Evolutionary conservation across 805 yeast genomes (phyloP), one percentile per base, ranked within the genome.

Genomic region (Suhomyces kilbournensis): DNA sequence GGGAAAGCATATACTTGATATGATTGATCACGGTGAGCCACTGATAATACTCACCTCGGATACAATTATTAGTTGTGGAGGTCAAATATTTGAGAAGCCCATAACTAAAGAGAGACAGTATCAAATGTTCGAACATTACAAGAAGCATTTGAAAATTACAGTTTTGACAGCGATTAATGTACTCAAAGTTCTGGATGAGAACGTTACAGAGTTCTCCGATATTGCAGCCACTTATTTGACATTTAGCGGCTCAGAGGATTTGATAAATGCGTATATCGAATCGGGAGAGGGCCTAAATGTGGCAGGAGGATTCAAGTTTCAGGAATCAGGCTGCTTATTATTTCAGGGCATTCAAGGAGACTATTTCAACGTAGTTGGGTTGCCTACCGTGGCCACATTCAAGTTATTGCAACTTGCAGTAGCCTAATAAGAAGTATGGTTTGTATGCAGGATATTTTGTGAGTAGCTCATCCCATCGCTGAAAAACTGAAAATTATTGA

Each of bases 281-380:
- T 71, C 84, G 2, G 85, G 79, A 20, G 97, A 93, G 65, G 98
- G 94, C 1, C 51, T 76, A 7, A 78, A 79, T 46, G 97, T 89
- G 1, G 97, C 98, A 2, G 99, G 97, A 5, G 99, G 99, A 0
- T 92, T 89, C 71, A 84, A 84, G 60, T 84, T 87, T 53, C 98
- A 93, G 68, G 88, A 85, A 0, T 64, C 66, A 8, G 94, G 96
- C 1, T 83, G 87, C 1, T 62, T 85, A 35, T 69, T 93, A 56
- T 81, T 94, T 57, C 68, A 75, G 19, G 68, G 70, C 14, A 78
- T 91, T 10, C 75, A 76, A 1, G 99, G 99, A 0, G 98, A 93
- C 65, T 89, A 81, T 63, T 83, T 78, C 68, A 93, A 90, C 64
- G 88, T 90, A 12, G 93, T 93, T 3, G 99, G 99, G 0, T 71